phyloP scores from a whole-genome alignment of 495 filamentous ascomycete genomes.

The Bacidia rubella region DNA sequence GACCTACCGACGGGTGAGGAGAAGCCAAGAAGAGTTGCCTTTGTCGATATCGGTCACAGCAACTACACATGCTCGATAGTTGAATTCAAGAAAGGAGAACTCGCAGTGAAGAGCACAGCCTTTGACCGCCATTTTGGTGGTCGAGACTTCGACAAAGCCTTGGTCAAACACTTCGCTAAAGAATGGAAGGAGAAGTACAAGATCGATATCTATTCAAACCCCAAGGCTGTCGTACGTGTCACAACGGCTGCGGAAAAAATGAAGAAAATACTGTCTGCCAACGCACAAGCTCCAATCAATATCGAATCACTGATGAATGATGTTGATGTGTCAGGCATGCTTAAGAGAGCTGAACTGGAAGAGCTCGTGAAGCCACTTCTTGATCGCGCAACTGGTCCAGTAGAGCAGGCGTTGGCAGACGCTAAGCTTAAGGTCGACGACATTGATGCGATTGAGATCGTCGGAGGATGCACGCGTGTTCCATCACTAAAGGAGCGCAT shows the following conservation, averaged over 20 bases:
- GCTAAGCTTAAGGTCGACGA: constrained; percentile 81
- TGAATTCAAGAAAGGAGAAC: constrained; percentile 94
- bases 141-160: constrained; percentile 87
- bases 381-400: constrained; percentile 52
- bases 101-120: constrained; percentile 83
- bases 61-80: constrained; percentile 91
- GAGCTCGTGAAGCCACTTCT: constrained; percentile 76
- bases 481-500: constrained; percentile 85
- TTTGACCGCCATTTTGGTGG: constrained; percentile 96
- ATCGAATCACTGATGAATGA: constrained; percentile 99
- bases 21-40: constrained; percentile 82
- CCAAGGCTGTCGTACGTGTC: constrained; percentile 78
- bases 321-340: constrained; percentile 72
- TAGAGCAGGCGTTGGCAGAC: constrained; percentile 85
- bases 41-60: constrained; percentile 92
- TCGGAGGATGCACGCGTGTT: constrained; percentile 91
- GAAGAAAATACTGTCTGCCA: constrained; percentile 98
- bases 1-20: constrained; percentile 82
- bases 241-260: constrained; percentile 84
- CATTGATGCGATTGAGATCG: constrained; percentile 86
- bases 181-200: constrained; percentile 92
- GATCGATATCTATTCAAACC: constrained; percentile 77
- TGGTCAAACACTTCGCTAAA: constrained; percentile 86
- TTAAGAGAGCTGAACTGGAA: constrained; percentile 93
- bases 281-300: constrained; percentile 83